Percentiles rank a stretch among this genome's conserved stretches.
phyloP scores from a whole-genome alignment of 345 rosid species.

The Aurinia saxatilis region DNA sequence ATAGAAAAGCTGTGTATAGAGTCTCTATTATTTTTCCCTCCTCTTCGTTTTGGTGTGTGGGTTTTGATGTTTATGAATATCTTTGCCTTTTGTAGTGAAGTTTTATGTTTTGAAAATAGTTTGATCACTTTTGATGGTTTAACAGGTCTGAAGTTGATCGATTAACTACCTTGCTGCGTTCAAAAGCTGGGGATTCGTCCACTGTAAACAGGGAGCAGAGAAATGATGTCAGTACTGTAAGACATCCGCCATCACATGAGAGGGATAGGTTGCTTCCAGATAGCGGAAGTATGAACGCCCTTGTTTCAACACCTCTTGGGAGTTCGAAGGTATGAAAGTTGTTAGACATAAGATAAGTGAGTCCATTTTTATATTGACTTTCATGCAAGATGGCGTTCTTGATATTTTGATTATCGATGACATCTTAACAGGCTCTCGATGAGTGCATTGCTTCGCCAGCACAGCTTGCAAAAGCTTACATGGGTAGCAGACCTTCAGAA shows the following conservation, averaged over 20 bases:
- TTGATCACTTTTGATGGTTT: constrained; percentile 3
- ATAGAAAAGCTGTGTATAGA: not conserved
- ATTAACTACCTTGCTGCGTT: constrained; percentile 59
- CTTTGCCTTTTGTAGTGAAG: not conserved
- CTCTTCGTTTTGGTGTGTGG: not conserved
- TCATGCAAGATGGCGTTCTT: not conserved
- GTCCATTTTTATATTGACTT: not conserved
- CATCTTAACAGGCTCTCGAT: constrained; percentile 47
- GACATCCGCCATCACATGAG: constrained; percentile 21
- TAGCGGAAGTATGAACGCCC: constrained; percentile 31
- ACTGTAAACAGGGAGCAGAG: constrained; percentile 37
- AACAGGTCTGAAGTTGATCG: constrained; percentile 83
- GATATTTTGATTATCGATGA: constrained; percentile 9
- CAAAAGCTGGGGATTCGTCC: constrained; percentile 43
- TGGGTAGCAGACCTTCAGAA: constrained; percentile 79
- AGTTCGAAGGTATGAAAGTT: constrained; percentile 39
- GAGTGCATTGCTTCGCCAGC: constrained; percentile 78
- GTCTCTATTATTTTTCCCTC: not conserved
- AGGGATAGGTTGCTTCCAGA: constrained; percentile 34
- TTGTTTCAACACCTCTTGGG: constrained; percentile 39
- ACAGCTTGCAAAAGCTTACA: constrained; percentile 95
- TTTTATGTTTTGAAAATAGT: not conserved
- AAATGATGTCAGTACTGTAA: constrained; percentile 33
- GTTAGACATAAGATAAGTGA: not conserved
- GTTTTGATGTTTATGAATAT: not conserved